Evolutionary conservation across 2,329 filamentous ascomycete species (phyloP).

Genomic region (Elsinoe batatas): DNA sequence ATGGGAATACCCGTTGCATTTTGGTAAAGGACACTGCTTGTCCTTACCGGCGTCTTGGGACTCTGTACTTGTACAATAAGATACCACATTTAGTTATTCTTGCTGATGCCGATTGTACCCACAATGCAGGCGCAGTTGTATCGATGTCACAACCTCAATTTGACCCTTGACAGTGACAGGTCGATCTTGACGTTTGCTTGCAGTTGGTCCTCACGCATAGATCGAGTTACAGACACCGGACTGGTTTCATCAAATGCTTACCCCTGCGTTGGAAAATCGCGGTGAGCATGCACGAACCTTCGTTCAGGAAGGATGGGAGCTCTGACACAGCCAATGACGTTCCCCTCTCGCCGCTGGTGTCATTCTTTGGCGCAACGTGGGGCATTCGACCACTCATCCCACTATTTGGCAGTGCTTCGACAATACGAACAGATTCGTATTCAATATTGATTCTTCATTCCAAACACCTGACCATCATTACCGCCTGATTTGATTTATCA

Average conservation of each 20-base stretch:
- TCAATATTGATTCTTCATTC: not conserved
- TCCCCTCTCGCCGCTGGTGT: not conserved
- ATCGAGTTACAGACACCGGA: not conserved
- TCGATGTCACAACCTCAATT: not conserved
- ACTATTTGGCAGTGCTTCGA: not conserved
- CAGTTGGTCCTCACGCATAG: not conserved
- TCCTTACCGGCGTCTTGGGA: not conserved
- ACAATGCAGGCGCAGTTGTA: not conserved
- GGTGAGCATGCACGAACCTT: not conserved
- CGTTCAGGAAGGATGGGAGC: not conserved
- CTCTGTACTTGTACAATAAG: not conserved
- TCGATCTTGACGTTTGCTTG: not conserved
- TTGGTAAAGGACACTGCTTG: not conserved
- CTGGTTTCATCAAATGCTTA: not conserved
- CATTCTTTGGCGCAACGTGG: not conserved
- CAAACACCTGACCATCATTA: no score
- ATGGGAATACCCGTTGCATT: not conserved
- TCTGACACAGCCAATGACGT: slow-evolving; percentile 6
- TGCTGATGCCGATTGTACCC: not conserved
- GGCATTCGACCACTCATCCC: slow-evolving; percentile 8
- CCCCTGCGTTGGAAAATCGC: not conserved
- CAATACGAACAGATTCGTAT: slow-evolving; percentile 2
- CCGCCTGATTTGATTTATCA: no score
- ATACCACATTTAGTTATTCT: not conserved
- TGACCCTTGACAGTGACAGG: not conserved